These are phyloP conservation scores for Colletotrichum sp. DNA, from an alignment of 2,329 filamentous ascomycete species.

Conservation along the genomic window DNA sequence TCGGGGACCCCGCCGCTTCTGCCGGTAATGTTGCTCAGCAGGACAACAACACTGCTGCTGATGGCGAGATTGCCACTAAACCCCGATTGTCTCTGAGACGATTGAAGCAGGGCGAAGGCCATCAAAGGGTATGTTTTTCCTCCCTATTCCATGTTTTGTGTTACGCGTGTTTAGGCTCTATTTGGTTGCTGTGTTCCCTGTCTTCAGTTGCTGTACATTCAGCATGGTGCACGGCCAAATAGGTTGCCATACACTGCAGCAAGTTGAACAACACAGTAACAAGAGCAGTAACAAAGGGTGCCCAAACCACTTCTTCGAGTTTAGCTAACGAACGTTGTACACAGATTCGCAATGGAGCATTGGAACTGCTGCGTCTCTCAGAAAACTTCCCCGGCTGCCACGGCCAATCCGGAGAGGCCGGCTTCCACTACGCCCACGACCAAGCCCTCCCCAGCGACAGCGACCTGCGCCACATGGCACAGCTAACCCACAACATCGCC, in stretches of 20 bases:
- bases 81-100: neutral
- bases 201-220: too few species aligned
- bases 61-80: rapidly evolving
- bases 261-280: too few species aligned
- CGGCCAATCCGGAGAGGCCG: rapidly evolving
- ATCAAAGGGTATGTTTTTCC: neutral
- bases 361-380: neutral
- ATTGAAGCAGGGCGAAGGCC: neutral
- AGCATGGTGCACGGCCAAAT: too few species aligned
- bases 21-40: rapidly evolving
- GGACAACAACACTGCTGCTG: neutral
- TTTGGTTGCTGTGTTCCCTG: too few species aligned
- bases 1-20: neutral
- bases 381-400: neutral
- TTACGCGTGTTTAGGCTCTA: too few species aligned
- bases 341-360: neutral
- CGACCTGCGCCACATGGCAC: neutral
- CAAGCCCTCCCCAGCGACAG: neutral
- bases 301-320: too few species aligned
- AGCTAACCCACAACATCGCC: neutral
- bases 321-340: too few species aligned
- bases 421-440: neutral
- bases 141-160: neutral
- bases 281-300: too few species aligned
- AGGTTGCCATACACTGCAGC: too few species aligned